Conservation (phyloP, 148 eudicot species). For the Amaranthus palmeri region DNA sequence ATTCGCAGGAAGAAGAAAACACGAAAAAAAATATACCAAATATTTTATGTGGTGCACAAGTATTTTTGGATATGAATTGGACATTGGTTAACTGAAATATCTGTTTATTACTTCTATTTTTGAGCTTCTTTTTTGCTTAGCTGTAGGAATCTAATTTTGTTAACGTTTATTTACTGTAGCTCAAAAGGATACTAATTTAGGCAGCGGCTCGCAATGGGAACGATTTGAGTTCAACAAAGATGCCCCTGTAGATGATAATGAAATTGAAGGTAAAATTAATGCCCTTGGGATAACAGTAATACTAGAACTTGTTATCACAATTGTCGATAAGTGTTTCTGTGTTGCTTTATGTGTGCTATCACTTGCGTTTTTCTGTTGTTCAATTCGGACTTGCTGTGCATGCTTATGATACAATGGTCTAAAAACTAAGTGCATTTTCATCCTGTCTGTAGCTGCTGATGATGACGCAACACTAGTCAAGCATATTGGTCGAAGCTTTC, state of each 20-base stretch:
- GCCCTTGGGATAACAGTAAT: background rate
- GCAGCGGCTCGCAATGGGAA: constrained; percentile 87
- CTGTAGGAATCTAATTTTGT: background rate
- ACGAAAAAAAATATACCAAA: background rate
- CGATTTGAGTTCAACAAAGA: constrained; percentile 89
- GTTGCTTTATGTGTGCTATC: background rate
- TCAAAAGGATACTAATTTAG: constrained; percentile 59
- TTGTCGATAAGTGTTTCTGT: background rate
- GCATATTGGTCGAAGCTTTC: constrained; percentile 75
- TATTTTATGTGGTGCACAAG: background rate
- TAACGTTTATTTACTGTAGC: constrained; percentile 39
- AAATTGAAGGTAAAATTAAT: constrained; percentile 62
- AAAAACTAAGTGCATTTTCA: background rate
- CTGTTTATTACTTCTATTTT: background rate
- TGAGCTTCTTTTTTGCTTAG: background rate
- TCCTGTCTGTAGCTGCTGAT: constrained; percentile 55
- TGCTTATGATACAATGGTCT: background rate
- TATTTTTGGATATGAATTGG: background rate
- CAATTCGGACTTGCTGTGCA: background rate
- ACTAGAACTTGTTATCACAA: background rate
- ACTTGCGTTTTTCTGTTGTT: background rate
- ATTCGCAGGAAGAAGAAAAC: background rate
- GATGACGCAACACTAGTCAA: constrained; percentile 79
- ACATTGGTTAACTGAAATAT: background rate
- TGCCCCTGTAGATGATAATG: constrained; percentile 88